These are phyloP conservation scores for Tetragonia tetragonoides DNA, from an alignment of 148 eudicot species.

Conservation along the genomic window DNA sequence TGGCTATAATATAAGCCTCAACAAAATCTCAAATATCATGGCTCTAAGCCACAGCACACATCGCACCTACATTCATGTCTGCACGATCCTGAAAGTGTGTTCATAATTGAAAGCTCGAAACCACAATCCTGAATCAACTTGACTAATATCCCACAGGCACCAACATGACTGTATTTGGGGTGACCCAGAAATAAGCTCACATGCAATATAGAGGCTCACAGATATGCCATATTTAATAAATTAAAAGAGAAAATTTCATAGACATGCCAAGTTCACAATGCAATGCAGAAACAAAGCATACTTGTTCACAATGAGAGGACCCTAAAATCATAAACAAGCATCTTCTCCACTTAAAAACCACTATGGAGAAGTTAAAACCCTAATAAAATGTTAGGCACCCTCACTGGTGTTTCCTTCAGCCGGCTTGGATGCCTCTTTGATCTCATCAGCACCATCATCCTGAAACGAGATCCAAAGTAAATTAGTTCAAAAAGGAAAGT, in stretches of 20 bases:
- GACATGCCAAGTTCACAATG: constrained; percentile 30
- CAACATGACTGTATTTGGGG: too few species aligned
- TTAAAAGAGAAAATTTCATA: constrained; percentile 4
- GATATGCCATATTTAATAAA: constrained; percentile 17
- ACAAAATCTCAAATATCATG: too few species aligned
- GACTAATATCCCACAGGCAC: too few species aligned
- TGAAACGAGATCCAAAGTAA: constrained; percentile 22
- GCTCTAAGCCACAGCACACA: too few species aligned
- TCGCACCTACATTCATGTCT: too few species aligned
- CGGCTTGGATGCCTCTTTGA: constrained; percentile 57
- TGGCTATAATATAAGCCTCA: too few species aligned
- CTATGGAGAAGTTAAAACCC: constrained; percentile 35
- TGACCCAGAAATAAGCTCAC: not conserved
- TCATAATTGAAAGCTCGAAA: too few species aligned
- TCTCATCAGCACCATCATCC: constrained; percentile 67
- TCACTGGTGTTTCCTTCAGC: constrained; percentile 48
- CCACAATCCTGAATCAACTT: too few species aligned
- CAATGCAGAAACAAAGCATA: constrained; percentile 29
- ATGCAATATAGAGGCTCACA: not conserved
- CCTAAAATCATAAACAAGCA: constrained; percentile 36
- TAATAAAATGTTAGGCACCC: constrained; percentile 21
- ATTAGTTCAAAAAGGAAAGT: not conserved
- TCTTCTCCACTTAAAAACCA: constrained; percentile 37
- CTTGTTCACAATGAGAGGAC: constrained; percentile 27
- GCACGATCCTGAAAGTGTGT: too few species aligned